Evolutionary conservation across 1,284 basidiomycete genomes (phyloP).

Genomic region (Sanguinoderma infundibulare): DNA sequence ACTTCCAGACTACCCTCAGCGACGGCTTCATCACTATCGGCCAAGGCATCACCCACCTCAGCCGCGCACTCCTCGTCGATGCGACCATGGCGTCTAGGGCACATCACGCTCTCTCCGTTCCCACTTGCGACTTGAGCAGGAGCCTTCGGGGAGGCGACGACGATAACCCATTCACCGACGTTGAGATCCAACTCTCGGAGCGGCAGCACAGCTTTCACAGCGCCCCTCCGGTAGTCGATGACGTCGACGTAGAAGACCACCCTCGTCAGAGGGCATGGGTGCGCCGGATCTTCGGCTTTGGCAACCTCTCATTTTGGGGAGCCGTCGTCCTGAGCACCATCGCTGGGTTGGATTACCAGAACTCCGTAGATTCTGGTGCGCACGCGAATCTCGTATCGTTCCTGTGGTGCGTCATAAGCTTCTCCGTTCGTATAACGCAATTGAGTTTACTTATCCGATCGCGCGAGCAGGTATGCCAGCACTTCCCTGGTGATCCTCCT

Average conservation of each 20-base stretch:
- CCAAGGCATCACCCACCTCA: conserved; percentile 29
- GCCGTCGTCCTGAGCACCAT: conserved; percentile 33
- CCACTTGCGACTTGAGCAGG: no score
- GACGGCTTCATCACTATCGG: conserved; percentile 37
- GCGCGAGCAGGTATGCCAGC: conserved; percentile 26
- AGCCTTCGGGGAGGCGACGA: no score
- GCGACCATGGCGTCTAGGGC: no score
- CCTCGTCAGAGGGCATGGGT: conserved; percentile 34
- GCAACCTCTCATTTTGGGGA: conserved; percentile 27
- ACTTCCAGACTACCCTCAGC: conserved; percentile 37
- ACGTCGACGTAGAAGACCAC: no score
- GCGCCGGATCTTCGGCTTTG: conserved; percentile 31
- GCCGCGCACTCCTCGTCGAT: conserved; percentile 37
- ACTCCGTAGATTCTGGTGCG: conserved; percentile 20
- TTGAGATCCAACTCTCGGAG: neutral
- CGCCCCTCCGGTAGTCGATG: no score
- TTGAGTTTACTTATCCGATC: neutral
- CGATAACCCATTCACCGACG: no score
- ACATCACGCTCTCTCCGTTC: no score
- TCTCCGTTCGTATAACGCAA: neutral
- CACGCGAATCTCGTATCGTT: conserved; percentile 26
- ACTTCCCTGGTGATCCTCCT: conserved; percentile 13
- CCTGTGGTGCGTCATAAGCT: conserved; percentile 22
- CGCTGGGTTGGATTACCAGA: conserved; percentile 31
- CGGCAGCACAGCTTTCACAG: conserved; percentile 14